These are phyloP conservation scores for Mycena filopes DNA, from an alignment of 768 basidiomycete species.

Conservation along the genomic window DNA sequence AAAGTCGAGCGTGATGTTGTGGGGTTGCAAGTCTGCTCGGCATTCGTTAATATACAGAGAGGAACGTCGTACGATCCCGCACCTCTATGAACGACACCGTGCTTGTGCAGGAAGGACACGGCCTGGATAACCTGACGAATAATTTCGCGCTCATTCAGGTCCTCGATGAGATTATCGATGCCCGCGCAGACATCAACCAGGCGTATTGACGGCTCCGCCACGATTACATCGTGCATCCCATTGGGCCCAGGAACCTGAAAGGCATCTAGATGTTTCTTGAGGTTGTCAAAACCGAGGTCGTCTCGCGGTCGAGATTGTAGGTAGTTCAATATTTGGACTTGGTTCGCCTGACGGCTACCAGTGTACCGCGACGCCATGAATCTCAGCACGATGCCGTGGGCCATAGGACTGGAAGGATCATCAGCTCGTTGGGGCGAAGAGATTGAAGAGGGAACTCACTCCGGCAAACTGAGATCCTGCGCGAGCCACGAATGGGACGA, in stretches of 20 bases:
- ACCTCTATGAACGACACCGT: background rate
- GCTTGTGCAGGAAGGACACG: background rate
- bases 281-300: background rate
- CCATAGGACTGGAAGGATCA: background rate
- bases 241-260: conserved; percentile 1
- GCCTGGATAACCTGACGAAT: background rate
- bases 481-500: background rate
- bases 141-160: background rate
- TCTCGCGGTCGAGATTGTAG: background rate
- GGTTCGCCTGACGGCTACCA: background rate
- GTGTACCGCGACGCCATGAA: background rate
- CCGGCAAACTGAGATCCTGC: background rate
- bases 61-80: background rate
- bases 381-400: background rate
- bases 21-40: background rate
- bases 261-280: background rate
- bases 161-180: background rate
- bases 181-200: background rate
- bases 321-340: background rate
- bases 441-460: background rate
- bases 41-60: background rate
- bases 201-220: background rate
- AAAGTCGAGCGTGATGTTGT: background rate
- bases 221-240: background rate
- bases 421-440: background rate